Base-by-base conservation (phyloP, 2,329 filamentous ascomycete species). In the Botrytis pseudocinerea region DNA sequence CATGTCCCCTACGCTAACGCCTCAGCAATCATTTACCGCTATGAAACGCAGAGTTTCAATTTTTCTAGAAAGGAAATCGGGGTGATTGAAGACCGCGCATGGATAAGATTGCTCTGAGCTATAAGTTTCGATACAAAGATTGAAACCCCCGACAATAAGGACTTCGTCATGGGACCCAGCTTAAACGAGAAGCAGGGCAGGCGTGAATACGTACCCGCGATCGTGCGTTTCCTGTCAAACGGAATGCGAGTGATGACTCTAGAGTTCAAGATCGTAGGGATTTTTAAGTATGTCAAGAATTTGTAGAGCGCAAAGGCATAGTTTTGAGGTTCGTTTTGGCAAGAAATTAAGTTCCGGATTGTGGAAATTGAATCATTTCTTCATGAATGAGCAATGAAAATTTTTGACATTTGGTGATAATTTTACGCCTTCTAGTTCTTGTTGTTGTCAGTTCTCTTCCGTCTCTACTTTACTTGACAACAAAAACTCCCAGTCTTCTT, bases 371-470 rank as follows among this genome's bases (percentile, higher is more conserved):
- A n/a, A 8, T 54, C 12, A 16, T 54, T 22, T n/a, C 5, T 16
- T n/a, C 25, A n/a, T 54, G 5, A 54, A 54, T 54, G 12, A 12
- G 5, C 48, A 2, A n/a, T 6, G 48, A 16, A 14, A 16, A 54
- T 16, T 12, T n/a, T 54, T n/a, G 48, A n/a, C 10, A 16, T 54
- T 2, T 5, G 12, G 25, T 2, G 0, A 54, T n/a, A 1, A 4
- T 54, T n/a, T n/a, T 16, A 16, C 48, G 5, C 12, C 5, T n/a
- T 16, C 12, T 54, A 12, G 1, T 14, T 14, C 14, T 51, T n/a
- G 48, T n/a, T n/a, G 4, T 51, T 51, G 1, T 51, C 2, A 4
- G 4, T 51, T 51, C 12, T 51, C 4, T n/a, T 0, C 0, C 12
- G 2, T 51, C n/a, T 51, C 25, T n/a, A n/a, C 12, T 14, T 12